Evolutionary conservation across 805 yeast genomes (phyloP).

Genomic region (Zygosaccharomyces bailii): DNA sequence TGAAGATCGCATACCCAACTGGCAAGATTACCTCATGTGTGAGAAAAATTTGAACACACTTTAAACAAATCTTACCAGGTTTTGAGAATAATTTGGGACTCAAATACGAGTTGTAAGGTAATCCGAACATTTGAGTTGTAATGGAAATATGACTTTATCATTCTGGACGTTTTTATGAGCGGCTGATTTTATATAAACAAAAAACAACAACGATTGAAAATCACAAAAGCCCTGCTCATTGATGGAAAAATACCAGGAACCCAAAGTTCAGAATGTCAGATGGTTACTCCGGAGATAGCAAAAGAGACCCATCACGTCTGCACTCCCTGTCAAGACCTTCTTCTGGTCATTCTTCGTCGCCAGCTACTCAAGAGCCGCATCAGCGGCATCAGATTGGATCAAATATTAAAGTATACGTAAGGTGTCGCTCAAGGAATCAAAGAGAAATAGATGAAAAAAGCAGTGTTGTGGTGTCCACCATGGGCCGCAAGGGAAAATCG

Average conservation of each 20-base stretch:
- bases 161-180: neutral
- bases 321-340: constrained; percentile 2
- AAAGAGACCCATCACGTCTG: neutral
- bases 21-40: no score
- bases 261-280: neutral
- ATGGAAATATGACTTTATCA: no score
- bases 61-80: no score
- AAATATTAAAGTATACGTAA: constrained; percentile 53
- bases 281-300: neutral
- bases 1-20: no score
- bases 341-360: constrained; percentile 5
- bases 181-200: constrained; percentile 6
- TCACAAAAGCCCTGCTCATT: neutral
- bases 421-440: constrained; percentile 55
- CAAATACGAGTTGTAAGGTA: no score
- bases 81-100: no score
- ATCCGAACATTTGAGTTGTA: no score
- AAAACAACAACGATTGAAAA: constrained; percentile 1
- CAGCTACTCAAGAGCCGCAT: constrained; percentile 1
- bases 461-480: constrained; percentile 52
- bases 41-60: no score
- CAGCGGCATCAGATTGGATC: constrained; percentile 13
- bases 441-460: constrained; percentile 53
- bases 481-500: constrained; percentile 45
- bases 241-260: neutral